Evolutionary conservation across 2,329 filamentous ascomycete genomes (phyloP).

Genomic region (Phaeoacremonium minimum): DNA sequence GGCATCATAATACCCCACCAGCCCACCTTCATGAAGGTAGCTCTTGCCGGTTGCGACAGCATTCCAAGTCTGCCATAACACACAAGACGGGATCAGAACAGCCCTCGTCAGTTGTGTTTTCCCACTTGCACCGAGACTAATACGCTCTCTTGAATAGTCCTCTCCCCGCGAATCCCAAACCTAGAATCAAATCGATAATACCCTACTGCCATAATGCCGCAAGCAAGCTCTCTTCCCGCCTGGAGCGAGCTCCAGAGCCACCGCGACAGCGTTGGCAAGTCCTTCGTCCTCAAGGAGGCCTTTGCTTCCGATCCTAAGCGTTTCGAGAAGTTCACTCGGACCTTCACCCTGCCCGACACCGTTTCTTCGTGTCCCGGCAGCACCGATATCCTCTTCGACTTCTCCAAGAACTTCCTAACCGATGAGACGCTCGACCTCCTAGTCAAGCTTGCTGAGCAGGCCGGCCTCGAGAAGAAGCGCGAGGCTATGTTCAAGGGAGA

Average conservation of each 20-base stretch:
- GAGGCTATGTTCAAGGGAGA: conserved; percentile 97
- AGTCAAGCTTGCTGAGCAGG: conserved; percentile 86
- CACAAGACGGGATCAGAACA: no score
- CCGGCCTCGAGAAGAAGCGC: conserved; percentile 84
- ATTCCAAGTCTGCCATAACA: no score
- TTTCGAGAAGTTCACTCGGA: conserved; percentile 85
- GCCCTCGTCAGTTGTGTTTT: no score
- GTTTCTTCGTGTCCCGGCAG: conserved; percentile 52
- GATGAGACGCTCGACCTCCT: conserved; percentile 87
- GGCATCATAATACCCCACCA: no score
- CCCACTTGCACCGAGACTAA: no score
- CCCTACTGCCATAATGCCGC: conserved; percentile 62
- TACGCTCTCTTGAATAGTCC: no score
- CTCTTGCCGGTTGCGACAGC: no score
- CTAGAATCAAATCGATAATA: neutral
- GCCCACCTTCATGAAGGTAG: no score
- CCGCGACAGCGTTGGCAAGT: conserved; percentile 79
- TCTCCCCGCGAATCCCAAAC: no score
- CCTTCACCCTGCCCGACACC: conserved; percentile 74
- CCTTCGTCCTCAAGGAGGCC: conserved; percentile 88
- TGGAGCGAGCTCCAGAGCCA: conserved; percentile 92
- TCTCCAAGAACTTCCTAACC: conserved; percentile 97
- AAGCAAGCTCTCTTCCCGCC: conserved; percentile 78
- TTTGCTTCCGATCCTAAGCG: conserved; percentile 85
- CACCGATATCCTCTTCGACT: conserved; percentile 92